A percentile compares a stretch with the other conserved stretches of the same genome.
Conservation (phyloP, 1,284 basidiomycete species). For the Gomphus bonarii region DNA sequence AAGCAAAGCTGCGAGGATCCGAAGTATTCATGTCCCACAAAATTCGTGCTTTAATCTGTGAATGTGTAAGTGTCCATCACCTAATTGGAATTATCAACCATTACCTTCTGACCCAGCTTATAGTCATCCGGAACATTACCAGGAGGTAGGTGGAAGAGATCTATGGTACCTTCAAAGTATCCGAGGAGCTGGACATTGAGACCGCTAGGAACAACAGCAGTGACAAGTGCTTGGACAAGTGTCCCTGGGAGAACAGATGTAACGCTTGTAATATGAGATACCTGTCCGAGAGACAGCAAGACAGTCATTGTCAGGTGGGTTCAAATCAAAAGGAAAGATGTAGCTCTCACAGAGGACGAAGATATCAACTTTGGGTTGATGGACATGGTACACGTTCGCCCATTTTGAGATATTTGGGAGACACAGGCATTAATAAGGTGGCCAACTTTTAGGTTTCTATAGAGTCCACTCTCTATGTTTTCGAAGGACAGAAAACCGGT, state of each 20-base stretch:
- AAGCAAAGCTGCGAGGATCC: constrained; percentile 71
- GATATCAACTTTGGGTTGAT: constrained; percentile 37
- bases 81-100: neutral
- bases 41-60: constrained; percentile 69
- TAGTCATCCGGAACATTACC: constrained; percentile 41
- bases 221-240: constrained; percentile 80
- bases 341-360: constrained; percentile 40
- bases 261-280: constrained; percentile 71
- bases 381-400: constrained; percentile 56
- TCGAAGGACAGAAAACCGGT: constrained; percentile 76
- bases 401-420: constrained; percentile 55
- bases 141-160: constrained; percentile 66
- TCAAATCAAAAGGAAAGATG: neutral
- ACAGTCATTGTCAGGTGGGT: neutral
- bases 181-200: constrained; percentile 88
- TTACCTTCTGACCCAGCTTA: constrained; percentile 72
- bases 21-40: constrained; percentile 71
- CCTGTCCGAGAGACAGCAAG: constrained; percentile 24
- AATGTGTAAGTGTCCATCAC: neutral
- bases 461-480: constrained; percentile 36
- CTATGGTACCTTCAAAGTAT: constrained; percentile 89
- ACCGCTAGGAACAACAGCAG: constrained; percentile 69
- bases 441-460: constrained; percentile 51
- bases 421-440: constrained; percentile 58
- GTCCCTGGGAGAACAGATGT: constrained; percentile 81